A percentile compares a stretch with the other conserved stretches of the same genome.
Conservation (phyloP, 257 asterid species). For the Ajuga chamaepitys region DNA sequence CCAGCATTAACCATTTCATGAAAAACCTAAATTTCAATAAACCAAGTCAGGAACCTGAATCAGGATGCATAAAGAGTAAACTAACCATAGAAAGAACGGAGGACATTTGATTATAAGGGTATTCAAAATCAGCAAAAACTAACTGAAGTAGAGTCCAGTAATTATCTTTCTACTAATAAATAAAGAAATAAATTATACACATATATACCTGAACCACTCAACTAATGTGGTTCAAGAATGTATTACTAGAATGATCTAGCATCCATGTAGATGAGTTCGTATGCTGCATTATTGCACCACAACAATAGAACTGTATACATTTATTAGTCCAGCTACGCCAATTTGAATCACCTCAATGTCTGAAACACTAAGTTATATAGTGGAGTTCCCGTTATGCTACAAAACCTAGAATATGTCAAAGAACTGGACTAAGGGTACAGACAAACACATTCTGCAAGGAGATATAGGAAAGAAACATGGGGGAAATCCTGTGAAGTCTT, state of each 20-base stretch:
- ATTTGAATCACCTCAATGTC: not conserved
- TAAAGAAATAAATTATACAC: not conserved
- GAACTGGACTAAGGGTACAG: not conserved
- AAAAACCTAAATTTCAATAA: conserved; percentile 57
- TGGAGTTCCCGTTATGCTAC: not conserved
- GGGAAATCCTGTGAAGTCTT: not conserved
- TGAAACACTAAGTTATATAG: not conserved
- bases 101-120: not conserved
- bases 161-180: not conserved
- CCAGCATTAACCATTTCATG: conserved; percentile 98
- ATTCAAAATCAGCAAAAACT: not conserved
- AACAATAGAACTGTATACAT: not conserved
- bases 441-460: not conserved
- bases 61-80: conserved; percentile 6
- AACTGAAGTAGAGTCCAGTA: not conserved
- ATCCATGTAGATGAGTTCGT: not conserved
- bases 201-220: not conserved
- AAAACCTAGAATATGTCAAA: not conserved
- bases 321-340: not conserved
- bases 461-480: not conserved
- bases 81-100: not conserved
- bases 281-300: not conserved
- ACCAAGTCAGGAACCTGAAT: conserved; percentile 19
- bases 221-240: not conserved
- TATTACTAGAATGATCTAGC: not conserved